Evolutionary conservation across 1,139 yeast species (phyloP).

Genomic region (Hansenula anomala): DNA sequence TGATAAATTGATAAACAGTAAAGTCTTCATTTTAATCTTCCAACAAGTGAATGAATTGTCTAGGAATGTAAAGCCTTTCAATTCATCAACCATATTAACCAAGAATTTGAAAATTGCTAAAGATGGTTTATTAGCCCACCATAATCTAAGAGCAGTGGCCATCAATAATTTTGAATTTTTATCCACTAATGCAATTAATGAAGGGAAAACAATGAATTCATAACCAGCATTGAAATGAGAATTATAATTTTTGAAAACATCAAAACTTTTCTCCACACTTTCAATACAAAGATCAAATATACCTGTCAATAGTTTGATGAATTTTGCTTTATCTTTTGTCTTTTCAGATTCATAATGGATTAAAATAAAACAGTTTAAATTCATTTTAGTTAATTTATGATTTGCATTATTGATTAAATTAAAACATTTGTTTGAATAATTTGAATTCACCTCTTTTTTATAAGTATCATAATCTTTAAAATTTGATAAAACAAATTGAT

Average conservation of each 20-base stretch:
- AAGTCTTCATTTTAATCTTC: constrained; percentile 11
- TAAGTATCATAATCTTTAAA: constrained; percentile 8
- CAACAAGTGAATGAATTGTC: constrained; percentile 14
- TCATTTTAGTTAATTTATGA: constrained; percentile 8
- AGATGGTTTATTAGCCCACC: constrained; percentile 4
- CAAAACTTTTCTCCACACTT: constrained; percentile 11
- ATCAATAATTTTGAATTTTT: constrained; percentile 6
- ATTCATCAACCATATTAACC: constrained; percentile 15
- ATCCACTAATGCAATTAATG: constrained; percentile 11
- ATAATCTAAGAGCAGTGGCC: constrained; percentile 9
- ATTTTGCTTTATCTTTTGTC: constrained; percentile 6
- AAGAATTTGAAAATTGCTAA: constrained; percentile 10
- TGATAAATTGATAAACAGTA: constrained; percentile 11
- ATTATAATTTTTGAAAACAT: constrained; percentile 14
- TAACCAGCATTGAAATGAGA: constrained; percentile 15
- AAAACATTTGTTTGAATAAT: constrained; percentile 8
- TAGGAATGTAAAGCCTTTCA: constrained; percentile 14
- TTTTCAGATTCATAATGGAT: constrained; percentile 9
- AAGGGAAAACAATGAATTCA: constrained; percentile 14
- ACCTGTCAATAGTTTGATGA: constrained; percentile 2
- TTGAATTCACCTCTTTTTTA: constrained; percentile 6
- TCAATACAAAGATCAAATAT: constrained; percentile 4
- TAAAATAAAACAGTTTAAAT: constrained; percentile 2
- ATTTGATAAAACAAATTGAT: constrained; percentile 4
- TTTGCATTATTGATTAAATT: constrained; percentile 2